Base-by-base conservation (phyloP, 2,329 filamentous ascomycete genomes). In the Anisogramma anomala region DNA sequence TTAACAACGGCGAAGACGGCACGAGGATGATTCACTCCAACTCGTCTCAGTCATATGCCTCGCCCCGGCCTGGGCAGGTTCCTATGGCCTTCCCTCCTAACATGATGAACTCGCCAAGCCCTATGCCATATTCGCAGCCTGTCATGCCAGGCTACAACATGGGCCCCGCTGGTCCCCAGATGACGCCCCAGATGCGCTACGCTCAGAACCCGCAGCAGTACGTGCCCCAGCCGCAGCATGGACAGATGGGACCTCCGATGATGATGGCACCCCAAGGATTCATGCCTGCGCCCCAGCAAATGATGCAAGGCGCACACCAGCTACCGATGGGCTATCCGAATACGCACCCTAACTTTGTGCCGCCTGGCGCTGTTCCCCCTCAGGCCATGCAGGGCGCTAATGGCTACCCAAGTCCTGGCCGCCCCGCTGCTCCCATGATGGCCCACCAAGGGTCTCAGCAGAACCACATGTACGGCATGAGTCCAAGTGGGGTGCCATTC, bases 371-470 rank as follows among this genome's bases (percentile, higher is more conserved):
- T 30, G 71, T 68, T 2, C 69, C 70, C 14, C 74, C 72, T 20
- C 74, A 77, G 50, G 61, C 65, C 7, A 71, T 77, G 41, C 76
- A 81, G 15, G 83, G 75, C 32, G 70, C 75, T 6, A 83, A 80
- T 52, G 85, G 86, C 13, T 94, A 84, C 55, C 84, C 86, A n/a
- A 95, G 89, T 57, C 89, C 89, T 1, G 79, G 85, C 42, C 77
- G 87, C 35, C 79, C 80, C 20, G 59, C 68, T 15, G 85, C 91
- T 10, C 81, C 85, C 2, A 86, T 93, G 79, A 96, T 96, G 89
- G 84, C 81, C 54, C 88, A 88, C 50, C 86, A 94, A 63, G 85
- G 85, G 41, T 95, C 88, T 20, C 89, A 95, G 55, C 88, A 94
- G 59, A 87, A 88, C 57, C 77, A 66, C 53, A 76, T 68, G 64